These are phyloP conservation scores for Eimeria falciformis DNA, from an alignment of 169 alveolate species.

Conservation along the genomic window DNA sequence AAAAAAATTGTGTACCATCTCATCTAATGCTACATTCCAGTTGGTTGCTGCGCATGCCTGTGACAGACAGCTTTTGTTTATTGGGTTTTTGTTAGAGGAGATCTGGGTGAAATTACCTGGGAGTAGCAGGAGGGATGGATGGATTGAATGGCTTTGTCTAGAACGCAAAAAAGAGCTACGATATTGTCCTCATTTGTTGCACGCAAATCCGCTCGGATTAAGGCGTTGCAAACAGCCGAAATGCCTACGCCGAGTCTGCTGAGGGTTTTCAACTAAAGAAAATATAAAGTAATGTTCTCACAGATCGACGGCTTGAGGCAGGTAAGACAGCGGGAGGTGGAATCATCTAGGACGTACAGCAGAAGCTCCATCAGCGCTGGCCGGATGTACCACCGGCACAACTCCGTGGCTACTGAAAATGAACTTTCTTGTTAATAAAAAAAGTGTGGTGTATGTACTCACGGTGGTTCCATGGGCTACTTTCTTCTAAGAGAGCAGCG, in stretches of 20 bases:
- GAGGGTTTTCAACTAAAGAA: neutral
- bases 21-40: neutral
- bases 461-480: neutral
- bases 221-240: neutral
- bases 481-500: neutral
- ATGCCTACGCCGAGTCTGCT: neutral
- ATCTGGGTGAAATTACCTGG: neutral
- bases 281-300: neutral
- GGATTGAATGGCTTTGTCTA: neutral
- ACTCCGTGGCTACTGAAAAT: neutral
- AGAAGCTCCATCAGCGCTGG: conserved; percentile 24
- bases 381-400: neutral
- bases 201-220: neutral
- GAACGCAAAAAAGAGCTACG: conserved; percentile 14
- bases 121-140: neutral
- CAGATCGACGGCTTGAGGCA: neutral
- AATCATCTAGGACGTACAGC: neutral
- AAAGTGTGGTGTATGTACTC: neutral
- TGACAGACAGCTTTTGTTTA: neutral
- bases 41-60: neutral
- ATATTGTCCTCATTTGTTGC: neutral
- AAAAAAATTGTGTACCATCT: neutral
- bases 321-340: neutral
- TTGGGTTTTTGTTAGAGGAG: neutral
- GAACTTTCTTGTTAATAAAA: neutral